Base-by-base conservation (phyloP, 2,329 filamentous ascomycete genomes). In the Aspergillus pseudoterreus region DNA sequence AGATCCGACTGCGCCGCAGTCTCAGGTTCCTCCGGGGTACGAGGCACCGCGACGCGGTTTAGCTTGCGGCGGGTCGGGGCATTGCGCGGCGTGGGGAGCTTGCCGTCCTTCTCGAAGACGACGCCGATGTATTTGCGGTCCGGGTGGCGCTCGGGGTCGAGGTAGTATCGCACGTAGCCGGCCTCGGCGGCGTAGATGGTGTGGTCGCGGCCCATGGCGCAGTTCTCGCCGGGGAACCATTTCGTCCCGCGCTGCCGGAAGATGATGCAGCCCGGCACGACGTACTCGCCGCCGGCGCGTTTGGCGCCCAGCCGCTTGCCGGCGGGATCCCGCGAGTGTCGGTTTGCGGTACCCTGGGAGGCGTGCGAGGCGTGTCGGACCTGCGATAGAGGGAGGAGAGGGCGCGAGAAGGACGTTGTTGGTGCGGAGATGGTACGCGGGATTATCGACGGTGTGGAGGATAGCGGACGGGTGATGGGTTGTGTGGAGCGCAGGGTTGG, bases 121-220 rank as follows among this genome's bases (percentile, higher is more conserved):
- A 99, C 87, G 55, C 94, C 94, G 65, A 99, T 99, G 78, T 92
- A 99, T 71, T 95, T 90, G 54, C 92, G 83, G 60, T 90, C 88
- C 1, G 92, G 88, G 71, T 97, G 90, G 53, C 79, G 81, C 30
- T 80, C 73, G 0, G 92, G 91, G 68, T 99, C 92, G 67, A 87
- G 85, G 79, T 99, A 99, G 82, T 96, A 99, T 63, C 94, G 91
- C 54, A 99, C 94, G 73, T 95, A 99, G 57, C 94, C 94, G 3
- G 87, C 80, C 50, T 87, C 83, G 53, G 85, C 86, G 48, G 94
- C 85, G 73, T 89, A 95, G 69, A 99, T 95, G 46, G 92, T 97
- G 78, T 97, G 94, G 72, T 99, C 92, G 55, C 94, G 87, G 46
- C 94, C 94, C 79, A 97, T 92, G 63, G 86, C 88, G 72, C 88